phyloP scores from a whole-genome alignment of 2,329 filamentous ascomycete species.

The Phialophora expanda region DNA sequence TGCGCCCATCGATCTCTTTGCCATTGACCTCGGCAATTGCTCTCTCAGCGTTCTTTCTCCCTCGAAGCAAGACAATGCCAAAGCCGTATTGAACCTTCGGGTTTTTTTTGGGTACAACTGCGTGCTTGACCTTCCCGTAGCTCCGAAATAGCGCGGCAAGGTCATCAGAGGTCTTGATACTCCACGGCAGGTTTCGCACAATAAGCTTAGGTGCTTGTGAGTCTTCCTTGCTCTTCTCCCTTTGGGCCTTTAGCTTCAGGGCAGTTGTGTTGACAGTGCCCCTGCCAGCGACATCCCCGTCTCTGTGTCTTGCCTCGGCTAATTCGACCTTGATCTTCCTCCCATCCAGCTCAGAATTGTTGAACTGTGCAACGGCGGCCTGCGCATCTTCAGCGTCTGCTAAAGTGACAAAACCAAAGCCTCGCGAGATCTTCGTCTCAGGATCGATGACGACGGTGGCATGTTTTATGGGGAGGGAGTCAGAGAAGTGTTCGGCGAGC shows the following conservation, averaged over 20 bases:
- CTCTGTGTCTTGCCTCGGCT: constrained; percentile 81
- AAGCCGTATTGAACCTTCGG: constrained; percentile 76
- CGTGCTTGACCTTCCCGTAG: constrained; percentile 89
- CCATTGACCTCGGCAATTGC: constrained; percentile 86
- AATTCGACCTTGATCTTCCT: constrained; percentile 84
- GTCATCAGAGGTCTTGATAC: constrained; percentile 83
- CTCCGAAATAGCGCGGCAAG: constrained; percentile 78
- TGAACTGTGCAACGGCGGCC: constrained; percentile 78
- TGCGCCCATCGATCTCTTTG: constrained; percentile 84
- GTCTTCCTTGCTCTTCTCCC: constrained; percentile 64
- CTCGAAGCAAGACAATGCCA: constrained; percentile 87
- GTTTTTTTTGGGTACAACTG: constrained; percentile 74
- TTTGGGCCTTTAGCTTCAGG: constrained; percentile 49
- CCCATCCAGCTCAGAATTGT: constrained; percentile 77
- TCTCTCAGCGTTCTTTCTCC: constrained; percentile 87
- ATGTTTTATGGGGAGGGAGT: constrained; percentile 93
- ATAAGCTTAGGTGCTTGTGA: constrained; percentile 76
- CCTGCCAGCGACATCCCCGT: constrained; percentile 55
- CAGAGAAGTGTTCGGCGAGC: constrained; percentile 87
- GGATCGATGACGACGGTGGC: constrained; percentile 89
- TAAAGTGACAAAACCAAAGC: constrained; percentile 96
- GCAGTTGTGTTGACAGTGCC: constrained; percentile 46
- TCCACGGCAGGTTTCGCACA: constrained; percentile 94
- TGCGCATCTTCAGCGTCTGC: constrained; percentile 89
- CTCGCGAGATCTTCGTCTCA: constrained; percentile 82